These are phyloP conservation scores for Suillus lakei DNA, from an alignment of 768 basidiomycete genomes.

Conservation along the genomic window DNA sequence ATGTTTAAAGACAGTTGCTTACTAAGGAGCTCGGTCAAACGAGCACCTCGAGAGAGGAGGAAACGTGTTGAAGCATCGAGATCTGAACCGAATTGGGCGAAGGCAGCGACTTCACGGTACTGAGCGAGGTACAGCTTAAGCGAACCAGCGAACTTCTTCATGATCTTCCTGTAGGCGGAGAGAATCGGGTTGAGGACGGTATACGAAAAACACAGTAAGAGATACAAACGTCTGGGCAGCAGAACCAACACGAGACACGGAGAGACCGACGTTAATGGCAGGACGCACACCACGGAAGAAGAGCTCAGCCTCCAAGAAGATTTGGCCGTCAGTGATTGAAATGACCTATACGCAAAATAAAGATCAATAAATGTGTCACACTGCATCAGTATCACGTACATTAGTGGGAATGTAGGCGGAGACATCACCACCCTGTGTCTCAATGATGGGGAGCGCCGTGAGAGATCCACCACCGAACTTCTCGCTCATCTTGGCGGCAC, in stretches of 20 bases:
- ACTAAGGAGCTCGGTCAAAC: slow-evolving; percentile 96
- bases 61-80: slow-evolving; percentile 99
- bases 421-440: slow-evolving; percentile 99
- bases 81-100: slow-evolving; percentile 99
- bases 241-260: slow-evolving; percentile 99
- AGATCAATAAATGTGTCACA: background rate
- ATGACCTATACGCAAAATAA: slow-evolving; percentile 71
- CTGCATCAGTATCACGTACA: slow-evolving; percentile 45
- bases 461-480: slow-evolving; percentile 98
- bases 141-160: slow-evolving; percentile 99
- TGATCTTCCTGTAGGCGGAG: slow-evolving; percentile 76
- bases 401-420: slow-evolving; percentile 98
- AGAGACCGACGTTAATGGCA: slow-evolving; percentile 99
- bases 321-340: slow-evolving; percentile 99
- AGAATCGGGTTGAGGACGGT: background rate
- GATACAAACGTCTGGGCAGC: slow-evolving; percentile 95
- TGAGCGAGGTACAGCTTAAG: slow-evolving; percentile 99
- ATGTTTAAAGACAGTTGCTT: slow-evolving; percentile 32
- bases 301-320: slow-evolving; percentile 99
- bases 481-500: slow-evolving; percentile 99
- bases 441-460: slow-evolving; percentile 98
- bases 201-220: background rate
- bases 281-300: slow-evolving; percentile 99
- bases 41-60: slow-evolving; percentile 96
- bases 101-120: slow-evolving; percentile 99